Conservation (phyloP, 176 grass and related monocot species). For the Pharus latifolius region DNA sequence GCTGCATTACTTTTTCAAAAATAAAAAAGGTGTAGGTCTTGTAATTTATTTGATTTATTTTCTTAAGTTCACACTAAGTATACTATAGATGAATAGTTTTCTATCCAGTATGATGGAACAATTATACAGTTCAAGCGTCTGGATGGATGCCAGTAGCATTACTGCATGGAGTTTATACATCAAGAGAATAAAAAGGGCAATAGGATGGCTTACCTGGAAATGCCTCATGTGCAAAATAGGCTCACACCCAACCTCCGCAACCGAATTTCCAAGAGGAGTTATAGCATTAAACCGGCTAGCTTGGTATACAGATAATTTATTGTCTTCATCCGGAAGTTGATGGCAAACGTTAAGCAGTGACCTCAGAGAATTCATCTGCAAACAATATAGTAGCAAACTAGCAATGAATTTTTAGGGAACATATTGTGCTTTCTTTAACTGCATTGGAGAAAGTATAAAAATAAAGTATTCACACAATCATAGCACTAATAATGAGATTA, state of each 20-base stretch:
- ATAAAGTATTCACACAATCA: not conserved
- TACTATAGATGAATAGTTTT: not conserved
- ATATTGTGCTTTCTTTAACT: not conserved
- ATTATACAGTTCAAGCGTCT: not conserved
- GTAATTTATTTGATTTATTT: not conserved
- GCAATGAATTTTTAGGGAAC: not conserved
- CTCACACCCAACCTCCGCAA: constrained; percentile 86
- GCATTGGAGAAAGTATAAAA: not conserved
- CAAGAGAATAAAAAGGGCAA: constrained; percentile 3
- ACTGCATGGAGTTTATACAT: not conserved
- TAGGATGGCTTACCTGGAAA: constrained; percentile 65
- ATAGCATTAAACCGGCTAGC: constrained; percentile 66
- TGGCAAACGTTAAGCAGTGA: constrained; percentile 73
- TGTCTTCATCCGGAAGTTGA: constrained; percentile 64
- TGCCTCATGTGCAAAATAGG: constrained; percentile 97
- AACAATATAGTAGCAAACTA: constrained; percentile 8
- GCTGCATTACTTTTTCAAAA: not conserved
- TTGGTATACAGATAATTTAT: constrained; percentile 43
- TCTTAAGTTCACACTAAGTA: not conserved
- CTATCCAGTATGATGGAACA: not conserved
- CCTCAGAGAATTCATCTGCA: constrained; percentile 84
- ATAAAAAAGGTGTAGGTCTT: not conserved
- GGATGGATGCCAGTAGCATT: not conserved
- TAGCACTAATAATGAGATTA: not conserved
- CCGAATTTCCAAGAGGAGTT: constrained; percentile 78